Percentiles rank a stretch among this genome's conserved stretches.
Conservation (phyloP, 495 filamentous ascomycete genomes). For the Penicillium soppii region DNA sequence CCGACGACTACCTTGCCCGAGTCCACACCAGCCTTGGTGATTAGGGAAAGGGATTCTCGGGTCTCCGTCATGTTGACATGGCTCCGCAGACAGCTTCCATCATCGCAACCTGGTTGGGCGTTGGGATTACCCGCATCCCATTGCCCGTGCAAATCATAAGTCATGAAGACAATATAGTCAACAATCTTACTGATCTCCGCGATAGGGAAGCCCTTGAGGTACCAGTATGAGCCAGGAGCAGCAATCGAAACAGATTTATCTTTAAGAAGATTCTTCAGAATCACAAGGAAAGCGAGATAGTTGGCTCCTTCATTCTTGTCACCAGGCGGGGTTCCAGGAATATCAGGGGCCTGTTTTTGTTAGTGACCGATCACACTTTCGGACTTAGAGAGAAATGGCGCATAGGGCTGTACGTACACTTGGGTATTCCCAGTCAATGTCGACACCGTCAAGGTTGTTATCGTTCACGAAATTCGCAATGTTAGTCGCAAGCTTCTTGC, state of each 20-base stretch:
- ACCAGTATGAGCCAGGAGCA: conserved; percentile 22
- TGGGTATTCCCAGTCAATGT: conserved; percentile 7
- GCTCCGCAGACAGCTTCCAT: conserved; percentile 29
- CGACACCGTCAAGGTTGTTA: conserved; percentile 18
- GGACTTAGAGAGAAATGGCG: background rate
- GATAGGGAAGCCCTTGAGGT: conserved; percentile 28
- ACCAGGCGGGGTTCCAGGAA: conserved; percentile 32
- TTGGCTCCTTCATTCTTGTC: conserved; percentile 3
- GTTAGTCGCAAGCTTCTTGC: conserved; percentile 26
- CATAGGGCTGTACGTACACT: background rate
- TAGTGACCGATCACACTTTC: background rate
- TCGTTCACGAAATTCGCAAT: conserved; percentile 27
- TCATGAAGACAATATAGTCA: conserved; percentile 38
- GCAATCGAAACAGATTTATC: conserved; percentile 14
- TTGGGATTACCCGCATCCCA: conserved; percentile 9
- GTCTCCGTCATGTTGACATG: conserved; percentile 45
- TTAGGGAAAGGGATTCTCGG: conserved; percentile 31
- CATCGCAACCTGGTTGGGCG: background rate
- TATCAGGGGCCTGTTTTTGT: conserved; percentile 23
- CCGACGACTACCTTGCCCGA: conserved; percentile 37
- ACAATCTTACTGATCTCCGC: conserved; percentile 16
- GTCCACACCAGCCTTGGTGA: conserved; percentile 44
- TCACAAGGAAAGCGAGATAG: conserved; percentile 17
- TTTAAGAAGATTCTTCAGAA: conserved; percentile 7
- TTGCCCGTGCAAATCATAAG: conserved; percentile 32